phyloP scores from a whole-genome alignment of 1,139 yeast genomes.

The Kodamaea sp. region DNA sequence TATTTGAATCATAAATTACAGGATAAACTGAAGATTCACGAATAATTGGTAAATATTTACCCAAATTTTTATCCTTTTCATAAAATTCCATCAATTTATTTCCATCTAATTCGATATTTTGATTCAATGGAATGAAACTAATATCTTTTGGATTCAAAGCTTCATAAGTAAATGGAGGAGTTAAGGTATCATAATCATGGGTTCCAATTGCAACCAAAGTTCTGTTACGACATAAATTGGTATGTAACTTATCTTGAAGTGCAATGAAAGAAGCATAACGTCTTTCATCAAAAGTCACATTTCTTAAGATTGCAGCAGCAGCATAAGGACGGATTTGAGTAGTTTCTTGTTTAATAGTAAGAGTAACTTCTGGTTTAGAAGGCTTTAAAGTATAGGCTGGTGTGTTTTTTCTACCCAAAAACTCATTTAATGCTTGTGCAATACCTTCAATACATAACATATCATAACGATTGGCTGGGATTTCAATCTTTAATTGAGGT shows the following conservation, averaged over 20 bases:
- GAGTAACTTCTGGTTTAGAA: slow-evolving; percentile 53
- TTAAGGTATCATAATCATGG: slow-evolving; percentile 81
- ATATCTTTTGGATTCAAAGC: slow-evolving; percentile 80
- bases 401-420: slow-evolving; percentile 61
- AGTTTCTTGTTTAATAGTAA: slow-evolving; percentile 75
- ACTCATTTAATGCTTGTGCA: slow-evolving; percentile 90
- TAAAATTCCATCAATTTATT: slow-evolving; percentile 82
- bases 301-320: slow-evolving; percentile 88
- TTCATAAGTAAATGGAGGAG: slow-evolving; percentile 85
- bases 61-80: slow-evolving; percentile 84
- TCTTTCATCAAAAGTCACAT: slow-evolving; percentile 75
- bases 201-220: slow-evolving; percentile 98
- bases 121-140: slow-evolving; percentile 81
- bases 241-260: slow-evolving; percentile 92
- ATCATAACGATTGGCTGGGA: slow-evolving; percentile 97
- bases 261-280: slow-evolving; percentile 92
- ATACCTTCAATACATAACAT: slow-evolving; percentile 98
- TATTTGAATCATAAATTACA: slow-evolving; percentile 74
- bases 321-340: slow-evolving; percentile 82
- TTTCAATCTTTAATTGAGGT: slow-evolving; percentile 93
- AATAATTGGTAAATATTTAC: slow-evolving; percentile 84
- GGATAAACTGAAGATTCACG: slow-evolving; percentile 89
- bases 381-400: slow-evolving; percentile 70
- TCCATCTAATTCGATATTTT: slow-evolving; percentile 73
- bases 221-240: slow-evolving; percentile 94